These are phyloP conservation scores for Capronia coronata DNA, from an alignment of 2,329 filamentous ascomycete genomes.

Conservation along the genomic window DNA sequence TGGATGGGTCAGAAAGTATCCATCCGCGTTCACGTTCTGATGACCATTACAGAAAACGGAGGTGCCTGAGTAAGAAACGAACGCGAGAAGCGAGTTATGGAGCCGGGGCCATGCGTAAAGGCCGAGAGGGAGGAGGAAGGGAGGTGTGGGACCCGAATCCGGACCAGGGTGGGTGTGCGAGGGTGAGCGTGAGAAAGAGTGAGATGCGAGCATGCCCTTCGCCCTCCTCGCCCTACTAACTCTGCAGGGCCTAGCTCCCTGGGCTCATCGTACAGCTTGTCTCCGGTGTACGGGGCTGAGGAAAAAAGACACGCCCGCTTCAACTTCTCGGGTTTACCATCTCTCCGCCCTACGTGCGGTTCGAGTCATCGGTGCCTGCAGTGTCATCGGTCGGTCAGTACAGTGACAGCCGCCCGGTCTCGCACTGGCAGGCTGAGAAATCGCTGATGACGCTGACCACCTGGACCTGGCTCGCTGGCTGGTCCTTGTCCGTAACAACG, in stretches of 20 bases:
- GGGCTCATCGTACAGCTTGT: too few species aligned
- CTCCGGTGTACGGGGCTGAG: too few species aligned
- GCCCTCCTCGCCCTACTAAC: too few species aligned
- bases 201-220: too few species aligned
- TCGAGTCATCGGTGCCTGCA: background rate
- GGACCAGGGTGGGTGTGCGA: background rate
- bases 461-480: too few species aligned
- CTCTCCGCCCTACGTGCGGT: background rate
- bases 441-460: background rate
- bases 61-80: constrained; percentile 23
- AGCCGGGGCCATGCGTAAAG: constrained; percentile 14
- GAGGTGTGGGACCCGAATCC: background rate
- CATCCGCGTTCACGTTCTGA: constrained; percentile 13
- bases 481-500: too few species aligned
- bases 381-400: background rate
- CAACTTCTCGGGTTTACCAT: background rate
- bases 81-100: constrained; percentile 2
- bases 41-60: constrained; percentile 8
- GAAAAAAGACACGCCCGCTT: background rate
- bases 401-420: background rate
- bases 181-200: background rate
- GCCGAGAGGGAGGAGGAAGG: constrained; percentile 4
- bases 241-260: too few species aligned
- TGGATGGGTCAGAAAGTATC: constrained; percentile 16
- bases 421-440: background rate